Base-by-base conservation (phyloP, 768 basidiomycete genomes). In the Hysterangium stoloniferum region DNA sequence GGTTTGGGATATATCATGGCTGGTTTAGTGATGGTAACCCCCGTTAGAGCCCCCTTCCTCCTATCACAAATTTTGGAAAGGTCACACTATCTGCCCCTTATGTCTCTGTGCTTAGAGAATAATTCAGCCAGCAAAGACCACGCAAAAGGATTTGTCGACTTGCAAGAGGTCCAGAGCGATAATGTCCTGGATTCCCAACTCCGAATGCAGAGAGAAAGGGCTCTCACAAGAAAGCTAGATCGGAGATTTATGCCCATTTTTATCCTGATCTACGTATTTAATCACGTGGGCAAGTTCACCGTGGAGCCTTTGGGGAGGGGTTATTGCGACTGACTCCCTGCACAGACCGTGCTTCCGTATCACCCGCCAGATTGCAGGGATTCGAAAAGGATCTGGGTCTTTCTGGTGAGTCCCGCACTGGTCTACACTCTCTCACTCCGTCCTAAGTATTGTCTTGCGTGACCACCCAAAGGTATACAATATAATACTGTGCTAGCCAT, bases 241-340 rank as follows among this genome's bases (percentile, higher is more conserved):
- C 62, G 56, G 54, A 68, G 80, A 28, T 62, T 84, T 4, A 58
- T 85, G 42, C 78, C 78, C 0, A 76, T 76, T 0, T 72, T 84
- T 32, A 65, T 80, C n/a, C 45, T 80, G 46, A 79, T 83, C 29
- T 80, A 66, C 56, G 71, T 84, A 53, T 75, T 82, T 76, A 84
- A 83, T 56, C 80, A 79, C 56, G 80, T 84, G 52, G 80, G 42
- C 28, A 40, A 8, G 9, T 20, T 9, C 38, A 41, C 33, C 33
- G 33, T 34, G 33, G 9, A 40, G 8, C 22, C 8, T 40, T 22
- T 44, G 22, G 17, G 27, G 22, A 7, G 15, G 20, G 5, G 8
- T 5, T 11, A 25, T 19, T 49, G 6, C 15, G 5, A 8, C n/a
- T 38, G 40, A n/a, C n/a, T n/a, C n/a, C n/a, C n/a, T n/a, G n/a